Evolutionary conservation across 495 filamentous ascomycete genomes (phyloP), one percentile per base, ranked within the genome.

Genomic region (Penicilliopsis zonata): DNA sequence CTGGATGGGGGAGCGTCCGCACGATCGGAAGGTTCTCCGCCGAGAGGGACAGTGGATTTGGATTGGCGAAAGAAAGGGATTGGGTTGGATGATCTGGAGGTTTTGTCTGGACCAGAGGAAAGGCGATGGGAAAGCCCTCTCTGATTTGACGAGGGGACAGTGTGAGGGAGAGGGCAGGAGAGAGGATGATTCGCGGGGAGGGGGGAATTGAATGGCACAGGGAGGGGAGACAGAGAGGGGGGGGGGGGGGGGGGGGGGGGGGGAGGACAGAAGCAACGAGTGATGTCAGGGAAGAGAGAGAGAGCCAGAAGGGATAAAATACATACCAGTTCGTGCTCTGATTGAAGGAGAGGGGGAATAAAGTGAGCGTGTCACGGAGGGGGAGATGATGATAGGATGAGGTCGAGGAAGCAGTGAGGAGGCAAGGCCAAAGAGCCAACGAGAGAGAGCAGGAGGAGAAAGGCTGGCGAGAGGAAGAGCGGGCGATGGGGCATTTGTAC

Each of bases 401-500:
- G 21, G 18, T 15, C 13, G 9, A 13, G 3, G 26, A 35, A 46
- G 47, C 42, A 39, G 42, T 21, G 40, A 46, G 46, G 31, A 46
- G 5, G 28, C 15, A n/a, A 13, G 3, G 28, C 3, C 28, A 4
- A 6, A 28, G 26, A 50, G 59, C 57, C 60, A 64, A 64, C 60
- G 57, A 64, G 60, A 61, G 47, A 43, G 42, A 56, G 55, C 57
- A 60, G 55, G 56, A 44, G 47, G 46, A 50, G 42, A 51, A 61
- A 53, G 50, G 46, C 48, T 45, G 50, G 42, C 42, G 42, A 49
- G 28, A 31, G 57, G 52, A 52, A 59, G 54, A 46, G 55, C 52
- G 57, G 54, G 50, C 42, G 57, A 63, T 60, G 57, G 59, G 52
- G 59, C 56, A 63, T 62, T 62, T 66, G 57, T 64, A 63, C 46